A percentile compares a stretch with the other conserved stretches of the same genome.
phyloP scores from a whole-genome alignment of 345 rosid species.

The Boechera divaricarpa region DNA sequence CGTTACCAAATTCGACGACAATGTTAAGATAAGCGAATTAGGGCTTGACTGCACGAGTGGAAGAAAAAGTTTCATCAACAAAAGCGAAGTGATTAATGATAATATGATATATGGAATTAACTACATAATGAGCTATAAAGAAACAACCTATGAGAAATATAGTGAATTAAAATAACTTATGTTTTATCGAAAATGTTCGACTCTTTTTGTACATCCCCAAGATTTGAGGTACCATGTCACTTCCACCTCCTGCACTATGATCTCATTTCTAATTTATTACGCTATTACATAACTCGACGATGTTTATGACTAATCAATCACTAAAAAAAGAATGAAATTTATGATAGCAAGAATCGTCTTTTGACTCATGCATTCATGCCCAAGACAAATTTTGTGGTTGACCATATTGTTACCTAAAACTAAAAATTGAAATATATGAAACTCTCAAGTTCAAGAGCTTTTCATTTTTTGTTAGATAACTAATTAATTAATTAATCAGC shows the following conservation, averaged over 20 bases:
- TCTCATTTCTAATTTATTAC: slow-evolving; percentile 36
- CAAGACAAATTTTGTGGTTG: slow-evolving; percentile 7
- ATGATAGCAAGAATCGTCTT: slow-evolving; percentile 17
- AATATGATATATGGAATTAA: background rate
- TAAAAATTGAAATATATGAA: background rate
- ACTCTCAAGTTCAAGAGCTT: background rate
- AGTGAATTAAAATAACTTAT: slow-evolving; percentile 18
- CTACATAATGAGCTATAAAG: slow-evolving; percentile 22
- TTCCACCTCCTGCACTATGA: slow-evolving; percentile 46
- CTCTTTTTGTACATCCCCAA: slow-evolving; percentile 47
- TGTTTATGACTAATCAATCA: slow-evolving; percentile 30
- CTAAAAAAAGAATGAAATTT: background rate
- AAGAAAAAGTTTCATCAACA: slow-evolving; percentile 22
- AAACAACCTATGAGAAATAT: slow-evolving; percentile 15
- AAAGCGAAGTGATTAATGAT: slow-evolving; percentile 19
- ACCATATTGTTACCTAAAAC: background rate
- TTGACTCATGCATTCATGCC: slow-evolving; percentile 23
- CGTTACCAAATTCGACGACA: slow-evolving; percentile 37
- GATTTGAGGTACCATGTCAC: slow-evolving; percentile 54
- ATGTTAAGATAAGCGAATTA: slow-evolving; percentile 25
- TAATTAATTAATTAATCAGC: no score
- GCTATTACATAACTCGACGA: slow-evolving; percentile 30
- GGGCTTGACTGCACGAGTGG: slow-evolving; percentile 69
- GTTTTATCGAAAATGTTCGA: slow-evolving; percentile 38
- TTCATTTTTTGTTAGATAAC: no score